phyloP scores from a whole-genome alignment of 1,284 basidiomycete species.

The Rhizoctonia solani region DNA sequence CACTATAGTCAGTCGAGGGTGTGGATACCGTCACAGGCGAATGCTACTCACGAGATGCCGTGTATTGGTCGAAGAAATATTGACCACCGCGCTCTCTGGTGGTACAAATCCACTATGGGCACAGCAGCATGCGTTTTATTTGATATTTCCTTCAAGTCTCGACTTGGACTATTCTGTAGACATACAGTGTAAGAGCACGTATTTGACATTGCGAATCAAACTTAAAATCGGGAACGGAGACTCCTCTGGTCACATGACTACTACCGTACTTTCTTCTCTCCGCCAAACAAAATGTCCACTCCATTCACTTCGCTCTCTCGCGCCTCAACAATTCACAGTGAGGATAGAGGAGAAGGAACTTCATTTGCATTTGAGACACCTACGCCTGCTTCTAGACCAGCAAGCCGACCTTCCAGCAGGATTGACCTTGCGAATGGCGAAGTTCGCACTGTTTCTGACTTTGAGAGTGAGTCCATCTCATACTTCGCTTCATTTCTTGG shows the following conservation, averaged over 20 bases:
- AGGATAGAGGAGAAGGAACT: constrained; percentile 11
- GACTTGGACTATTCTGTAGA: too few species aligned
- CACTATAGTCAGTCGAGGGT: too few species aligned
- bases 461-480: constrained; percentile 27
- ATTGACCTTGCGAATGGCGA: constrained; percentile 21
- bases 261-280: not conserved
- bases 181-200: too few species aligned
- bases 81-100: too few species aligned
- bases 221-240: too few species aligned
- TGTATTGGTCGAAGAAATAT: too few species aligned
- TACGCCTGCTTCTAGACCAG: constrained; percentile 18
- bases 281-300: constrained; percentile 8
- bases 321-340: constrained; percentile 27
- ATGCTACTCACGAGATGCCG: too few species aligned
- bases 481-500: not conserved
- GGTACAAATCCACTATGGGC: too few species aligned
- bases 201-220: too few species aligned
- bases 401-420: constrained; percentile 4
- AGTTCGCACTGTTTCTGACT: constrained; percentile 28
- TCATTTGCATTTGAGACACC: constrained; percentile 28
- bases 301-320: constrained; percentile 12
- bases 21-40: too few species aligned
- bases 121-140: too few species aligned
- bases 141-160: too few species aligned
- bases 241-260: constrained; percentile 30